Conservation (phyloP, 2,329 filamentous ascomycete species). For the Balansia obtecta region DNA sequence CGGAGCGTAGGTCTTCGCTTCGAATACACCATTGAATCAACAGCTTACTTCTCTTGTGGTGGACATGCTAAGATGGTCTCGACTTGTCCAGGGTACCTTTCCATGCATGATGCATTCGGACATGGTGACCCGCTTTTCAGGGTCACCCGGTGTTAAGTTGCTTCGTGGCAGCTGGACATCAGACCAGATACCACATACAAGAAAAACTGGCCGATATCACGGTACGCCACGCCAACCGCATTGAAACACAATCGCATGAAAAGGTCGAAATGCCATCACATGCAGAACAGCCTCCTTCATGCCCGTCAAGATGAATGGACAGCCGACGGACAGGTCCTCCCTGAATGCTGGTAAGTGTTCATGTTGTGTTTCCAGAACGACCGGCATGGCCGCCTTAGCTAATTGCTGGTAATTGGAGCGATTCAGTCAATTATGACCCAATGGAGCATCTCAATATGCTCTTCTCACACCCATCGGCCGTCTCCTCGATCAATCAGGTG, state of each 20-base stretch:
- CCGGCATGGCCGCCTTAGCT: not conserved
- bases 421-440: conserved; percentile 70
- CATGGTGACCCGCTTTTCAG: not conserved
- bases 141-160: not conserved
- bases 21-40: too few relatives aligned
- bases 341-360: conserved; percentile 30
- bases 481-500: conserved; percentile 63
- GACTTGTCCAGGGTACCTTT: too few relatives aligned
- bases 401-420: not conserved
- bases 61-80: too few relatives aligned
- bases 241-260: not conserved
- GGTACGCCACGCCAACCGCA: too few relatives aligned
- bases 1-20: too few relatives aligned
- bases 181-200: too few relatives aligned
- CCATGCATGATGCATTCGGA: too few relatives aligned
- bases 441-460: conserved; percentile 87
- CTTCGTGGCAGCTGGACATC: not conserved
- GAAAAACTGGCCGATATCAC: too few relatives aligned
- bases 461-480: conserved; percentile 79
- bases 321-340: conserved; percentile 22
- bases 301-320: conserved; percentile 26
- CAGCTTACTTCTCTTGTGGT: too few relatives aligned
- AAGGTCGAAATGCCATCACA: not conserved
- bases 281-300: not conserved
- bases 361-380: not conserved